phyloP scores from a whole-genome alignment of 352 stramenopile genomes.

The Phytophthora meadii region DNA sequence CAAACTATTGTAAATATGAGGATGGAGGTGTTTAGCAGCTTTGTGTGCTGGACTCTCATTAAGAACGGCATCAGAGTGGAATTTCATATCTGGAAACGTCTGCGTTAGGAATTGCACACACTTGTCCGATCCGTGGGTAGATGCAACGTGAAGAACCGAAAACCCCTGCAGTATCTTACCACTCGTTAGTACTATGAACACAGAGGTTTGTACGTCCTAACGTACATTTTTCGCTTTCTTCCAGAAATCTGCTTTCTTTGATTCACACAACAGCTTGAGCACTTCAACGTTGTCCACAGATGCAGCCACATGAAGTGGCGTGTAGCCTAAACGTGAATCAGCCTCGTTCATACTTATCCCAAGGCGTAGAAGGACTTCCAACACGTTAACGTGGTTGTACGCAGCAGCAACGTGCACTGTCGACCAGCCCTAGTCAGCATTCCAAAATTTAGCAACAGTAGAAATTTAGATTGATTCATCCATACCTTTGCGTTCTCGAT shows the following conservation, averaged over 20 bases:
- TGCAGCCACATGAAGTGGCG: conserved; percentile 63
- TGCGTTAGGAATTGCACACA: conserved; percentile 57
- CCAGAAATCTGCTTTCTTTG: conserved; percentile 54
- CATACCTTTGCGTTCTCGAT: conserved; percentile 71
- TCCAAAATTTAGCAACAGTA: neutral
- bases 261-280: conserved; percentile 47
- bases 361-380: conserved; percentile 54
- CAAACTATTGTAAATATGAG: conserved; percentile 52
- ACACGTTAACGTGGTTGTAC: conserved; percentile 56
- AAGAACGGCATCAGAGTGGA: conserved; percentile 45
- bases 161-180: conserved; percentile 41
- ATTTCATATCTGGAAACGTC: conserved; percentile 48
- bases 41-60: conserved; percentile 68
- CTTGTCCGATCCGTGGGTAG: conserved; percentile 46
- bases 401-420: conserved; percentile 63
- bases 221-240: conserved; percentile 58
- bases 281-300: conserved; percentile 62
- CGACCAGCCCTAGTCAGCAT: conserved; percentile 54
- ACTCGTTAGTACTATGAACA: neutral
- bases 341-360: conserved; percentile 52
- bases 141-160: conserved; percentile 65
- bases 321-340: conserved; percentile 62
- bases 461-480: neutral
- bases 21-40: conserved; percentile 59
- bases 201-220: neutral